Evolutionary conservation across 495 filamentous ascomycete species (phyloP).

Genomic region (Penicillium canescens): DNA sequence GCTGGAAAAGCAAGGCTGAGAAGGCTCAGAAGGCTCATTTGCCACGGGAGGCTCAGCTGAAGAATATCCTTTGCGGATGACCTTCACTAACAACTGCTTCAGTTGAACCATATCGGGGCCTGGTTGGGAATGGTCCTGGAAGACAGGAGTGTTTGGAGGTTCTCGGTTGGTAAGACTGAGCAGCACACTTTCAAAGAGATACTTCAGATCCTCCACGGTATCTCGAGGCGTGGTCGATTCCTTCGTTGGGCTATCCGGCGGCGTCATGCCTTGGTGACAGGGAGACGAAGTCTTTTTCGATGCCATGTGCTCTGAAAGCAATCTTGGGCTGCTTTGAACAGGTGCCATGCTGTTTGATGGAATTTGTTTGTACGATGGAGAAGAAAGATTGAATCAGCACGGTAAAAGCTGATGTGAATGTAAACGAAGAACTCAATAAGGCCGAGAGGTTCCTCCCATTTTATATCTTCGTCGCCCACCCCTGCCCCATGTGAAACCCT

Average conservation of each 20-base stretch:
- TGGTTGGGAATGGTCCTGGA: conserved; percentile 7
- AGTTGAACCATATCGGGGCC: conserved; percentile 10
- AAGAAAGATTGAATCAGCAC: conserved; percentile 11
- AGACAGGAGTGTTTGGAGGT: conserved; percentile 16
- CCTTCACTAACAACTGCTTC: conserved; percentile 10
- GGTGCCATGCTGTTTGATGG: background rate
- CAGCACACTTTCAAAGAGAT: conserved; percentile 9
- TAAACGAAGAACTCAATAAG: no score
- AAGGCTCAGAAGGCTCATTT: no score
- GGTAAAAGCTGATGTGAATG: conserved; percentile 5
- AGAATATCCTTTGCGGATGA: conserved; percentile 1
- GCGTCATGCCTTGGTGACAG: conserved; percentile 9
- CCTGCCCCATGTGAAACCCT: no score
- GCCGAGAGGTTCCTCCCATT: background rate
- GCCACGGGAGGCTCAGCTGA: background rate
- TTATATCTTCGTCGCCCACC: no score
- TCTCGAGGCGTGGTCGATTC: background rate
- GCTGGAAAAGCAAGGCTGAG: no score
- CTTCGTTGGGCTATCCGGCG: conserved; percentile 3
- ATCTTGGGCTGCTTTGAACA: no score
- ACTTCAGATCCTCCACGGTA: background rate
- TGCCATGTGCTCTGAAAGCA: no score
- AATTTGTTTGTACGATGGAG: background rate
- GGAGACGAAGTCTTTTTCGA: no score
- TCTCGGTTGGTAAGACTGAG: conserved; percentile 11